Conservation (phyloP, 129 eudicot genomes). For the Tanacetum coccineum region DNA sequence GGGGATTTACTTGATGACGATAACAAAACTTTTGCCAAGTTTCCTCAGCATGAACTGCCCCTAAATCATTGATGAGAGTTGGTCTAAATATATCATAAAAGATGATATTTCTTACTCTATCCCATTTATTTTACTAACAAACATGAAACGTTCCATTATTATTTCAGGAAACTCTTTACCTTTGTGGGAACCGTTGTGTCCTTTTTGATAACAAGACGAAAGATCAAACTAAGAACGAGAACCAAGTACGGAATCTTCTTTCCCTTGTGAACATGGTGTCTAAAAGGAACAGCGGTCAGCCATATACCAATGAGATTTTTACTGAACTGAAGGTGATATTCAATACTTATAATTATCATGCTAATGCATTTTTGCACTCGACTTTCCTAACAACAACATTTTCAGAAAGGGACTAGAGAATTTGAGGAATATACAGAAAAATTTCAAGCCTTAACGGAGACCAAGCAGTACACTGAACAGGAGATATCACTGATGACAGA, state of each 20-base stretch:
- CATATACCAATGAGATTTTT: slow-evolving; percentile 48
- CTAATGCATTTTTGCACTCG: not conserved
- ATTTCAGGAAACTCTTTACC: slow-evolving; percentile 38
- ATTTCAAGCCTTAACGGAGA: not conserved
- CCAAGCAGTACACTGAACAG: slow-evolving; percentile 24
- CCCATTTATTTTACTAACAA: not conserved
- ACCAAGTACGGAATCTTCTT: slow-evolving; percentile 52
- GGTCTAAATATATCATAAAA: too few species aligned
- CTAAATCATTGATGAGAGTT: slow-evolving; percentile 34
- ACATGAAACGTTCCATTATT: not conserved
- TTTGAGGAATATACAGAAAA: slow-evolving; percentile 14
- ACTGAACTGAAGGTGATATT: slow-evolving; percentile 24
- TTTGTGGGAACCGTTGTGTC: slow-evolving; percentile 51
- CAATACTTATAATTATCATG: not conserved
- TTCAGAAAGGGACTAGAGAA: slow-evolving; percentile 51
- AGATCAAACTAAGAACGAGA: slow-evolving; percentile 25
- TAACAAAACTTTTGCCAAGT: slow-evolving; percentile 46
- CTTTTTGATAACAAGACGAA: slow-evolving; percentile 64
- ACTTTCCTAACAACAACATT: not conserved
- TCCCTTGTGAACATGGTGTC: slow-evolving; percentile 40
- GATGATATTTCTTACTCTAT: not conserved
- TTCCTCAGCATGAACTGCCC: slow-evolving; percentile 46
- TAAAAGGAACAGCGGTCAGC: slow-evolving; percentile 43
- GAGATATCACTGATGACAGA: slow-evolving; percentile 28
- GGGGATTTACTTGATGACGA: slow-evolving; percentile 74